Base-by-base conservation (phyloP, 2,329 filamentous ascomycete species). In the Phialemonium atrogriseum region DNA sequence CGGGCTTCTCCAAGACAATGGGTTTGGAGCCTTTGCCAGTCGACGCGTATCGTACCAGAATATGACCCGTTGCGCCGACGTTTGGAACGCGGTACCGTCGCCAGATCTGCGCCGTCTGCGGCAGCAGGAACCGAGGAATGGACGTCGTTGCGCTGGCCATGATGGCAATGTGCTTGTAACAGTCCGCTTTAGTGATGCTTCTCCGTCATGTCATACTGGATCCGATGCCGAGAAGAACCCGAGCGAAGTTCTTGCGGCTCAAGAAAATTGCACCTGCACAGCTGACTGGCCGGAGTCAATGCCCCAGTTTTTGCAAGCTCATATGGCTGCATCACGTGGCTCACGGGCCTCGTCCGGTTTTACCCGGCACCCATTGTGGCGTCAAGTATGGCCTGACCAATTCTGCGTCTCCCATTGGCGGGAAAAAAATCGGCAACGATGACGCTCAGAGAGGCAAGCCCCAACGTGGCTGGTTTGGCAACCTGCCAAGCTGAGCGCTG, bases 1-100 rank as follows among this genome's bases (percentile, higher is more conserved):
- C 73, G 15, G 89, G 89, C 58, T 95, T 86, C 47, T 84, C 84
- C 42, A 98, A 78, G 5, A 86, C 72, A 39, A 79, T 70, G 21
- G 75, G 73, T 49, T 80, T 82, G 40, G 45, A 45, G 41, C 48
- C 42, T 30, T 46, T 36, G 29, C 32, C 32, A 10, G 36, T 27
- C n/a, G 48, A 45, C 7, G 40, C 41, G 26, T 38, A 52, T 22
- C 55, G 54, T 30, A 56, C 24, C 15, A 30, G 17, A 16, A 30
- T 24, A 10, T 19, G 24, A 11, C 48, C 46, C 25, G 50, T 38
- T 18, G 52, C 48, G 23, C 38, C 30, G 15, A 48, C 35, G 33
- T 47, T 32, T 15, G 49, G 39, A 31, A 49, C 44, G 6, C 46
- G 33, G 16, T 53, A 40, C 30, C 50, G 46, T 24, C 64, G 65